Evolutionary conservation across 768 basidiomycete species (phyloP), one percentile per base, ranked within the genome.

Genomic region (Russula lepida): DNA sequence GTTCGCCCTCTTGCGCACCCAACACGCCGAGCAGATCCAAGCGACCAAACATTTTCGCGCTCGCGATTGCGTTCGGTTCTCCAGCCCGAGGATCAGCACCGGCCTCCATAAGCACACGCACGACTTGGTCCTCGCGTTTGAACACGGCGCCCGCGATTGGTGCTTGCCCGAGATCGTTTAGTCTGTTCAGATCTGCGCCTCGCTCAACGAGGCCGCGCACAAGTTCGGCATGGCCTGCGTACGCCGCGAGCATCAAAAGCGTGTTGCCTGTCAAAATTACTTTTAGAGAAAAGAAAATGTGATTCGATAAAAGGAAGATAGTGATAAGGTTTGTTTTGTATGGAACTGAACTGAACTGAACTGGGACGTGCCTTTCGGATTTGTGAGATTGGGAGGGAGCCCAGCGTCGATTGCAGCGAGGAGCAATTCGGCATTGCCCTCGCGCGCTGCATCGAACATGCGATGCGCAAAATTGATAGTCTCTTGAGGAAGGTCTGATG

Each of bases 131-230:
- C 68, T 87, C 77, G 0, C 76, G 80, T 71, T 91, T 91, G 75
- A 89, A 92, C 0, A 90, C 82, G 0, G 85, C 88, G 3, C 89
- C 89, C 6, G 89, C 85, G 23, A 92, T 74, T 27, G 88, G 83
- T 9, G 85, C 84, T 66, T 91, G 89, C 0, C 81, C 82, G 2
- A 79, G 76, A 66, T 90, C 87, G 70, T 92, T 92, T 54, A 83
- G 68, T 11, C 82, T 35, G 35, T 35, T 35, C 13, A 5, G 35
- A 15, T 35, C 35, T 35, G 35, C 35, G 13, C 35, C 35, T 0
- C 75, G 67, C 88, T 85, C 1, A 84, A 81, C 69, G 90, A 85
- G 43, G 81, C 86, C 77, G 49, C 74, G 74, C 1, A 81, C 74
- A 21, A 87, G 79, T 2, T 76, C 73, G 0, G 74, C 70, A 66